A percentile compares a stretch with the other conserved stretches of the same genome.
phyloP scores from a whole-genome alignment of 495 filamentous ascomycete genomes.

The Pyronema omphalodes region DNA sequence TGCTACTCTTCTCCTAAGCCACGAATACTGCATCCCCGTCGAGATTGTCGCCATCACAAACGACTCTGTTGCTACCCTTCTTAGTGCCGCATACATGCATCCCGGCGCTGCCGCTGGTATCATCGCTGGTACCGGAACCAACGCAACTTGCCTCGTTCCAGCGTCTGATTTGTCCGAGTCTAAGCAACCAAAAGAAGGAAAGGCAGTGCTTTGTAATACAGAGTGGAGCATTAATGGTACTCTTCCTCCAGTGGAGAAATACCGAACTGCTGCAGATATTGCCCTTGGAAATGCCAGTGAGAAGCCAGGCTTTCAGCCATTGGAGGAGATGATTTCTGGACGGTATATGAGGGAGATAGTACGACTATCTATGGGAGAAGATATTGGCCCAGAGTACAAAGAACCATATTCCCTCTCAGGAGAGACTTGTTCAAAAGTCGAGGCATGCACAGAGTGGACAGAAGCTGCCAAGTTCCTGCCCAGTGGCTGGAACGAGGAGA shows the following conservation, averaged over 20 bases:
- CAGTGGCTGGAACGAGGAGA: neutral
- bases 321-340: constrained; percentile 77
- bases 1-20: constrained; percentile 44
- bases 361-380: constrained; percentile 29
- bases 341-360: constrained; percentile 77
- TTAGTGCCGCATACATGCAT: constrained; percentile 51
- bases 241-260: constrained; percentile 43
- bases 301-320: constrained; percentile 62
- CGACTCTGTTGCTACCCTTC: constrained; percentile 62
- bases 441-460: neutral
- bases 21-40: constrained; percentile 40
- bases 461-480: neutral
- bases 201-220: constrained; percentile 59
- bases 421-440: neutral
- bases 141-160: constrained; percentile 58
- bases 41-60: constrained; percentile 60
- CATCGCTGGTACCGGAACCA: constrained; percentile 69
- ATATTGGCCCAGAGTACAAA: neutral
- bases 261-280: constrained; percentile 53
- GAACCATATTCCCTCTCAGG: neutral
- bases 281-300: constrained; percentile 46
- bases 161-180: constrained; percentile 41
- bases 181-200: constrained; percentile 31
- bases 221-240: constrained; percentile 73
- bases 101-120: constrained; percentile 59